Percentiles rank a stretch among this genome's conserved stretches.
Conservation (phyloP, 768 basidiomycete genomes). For the Albatrellus ellisii region DNA sequence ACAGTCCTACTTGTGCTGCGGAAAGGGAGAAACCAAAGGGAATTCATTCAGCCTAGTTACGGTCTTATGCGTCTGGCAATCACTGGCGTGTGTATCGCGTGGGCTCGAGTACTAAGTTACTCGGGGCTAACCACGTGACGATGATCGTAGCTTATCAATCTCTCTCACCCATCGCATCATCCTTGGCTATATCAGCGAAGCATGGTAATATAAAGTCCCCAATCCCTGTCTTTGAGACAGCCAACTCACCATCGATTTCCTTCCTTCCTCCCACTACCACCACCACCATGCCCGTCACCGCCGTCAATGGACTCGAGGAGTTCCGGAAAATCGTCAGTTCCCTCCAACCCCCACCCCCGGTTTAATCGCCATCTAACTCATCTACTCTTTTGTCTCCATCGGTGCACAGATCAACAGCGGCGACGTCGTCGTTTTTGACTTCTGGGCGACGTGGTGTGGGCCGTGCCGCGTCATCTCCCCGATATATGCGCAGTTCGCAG, state of each 20-base stretch:
- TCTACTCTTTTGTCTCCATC: conserved; percentile 13
- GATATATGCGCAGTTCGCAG: conserved; percentile 44
- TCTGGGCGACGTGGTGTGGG: conserved; percentile 72
- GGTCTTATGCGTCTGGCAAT: too few species aligned
- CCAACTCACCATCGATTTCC: neutral
- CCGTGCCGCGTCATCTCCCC: conserved; percentile 58
- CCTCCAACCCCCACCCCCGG: neutral
- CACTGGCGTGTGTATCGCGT: too few species aligned
- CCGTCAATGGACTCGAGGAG: conserved; percentile 22
- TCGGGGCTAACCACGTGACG: too few species aligned
- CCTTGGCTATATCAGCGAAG: neutral
- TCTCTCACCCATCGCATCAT: neutral
- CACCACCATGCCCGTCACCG: conserved; percentile 26
- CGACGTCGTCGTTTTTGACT: conserved; percentile 45
- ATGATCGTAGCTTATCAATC: too few species aligned
- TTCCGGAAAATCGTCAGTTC: conserved; percentile 33
- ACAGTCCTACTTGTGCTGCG: too few species aligned
- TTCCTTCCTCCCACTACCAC: neutral
- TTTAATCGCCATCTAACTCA: neutral
- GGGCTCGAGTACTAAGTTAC: too few species aligned
- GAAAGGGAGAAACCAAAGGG: too few species aligned
- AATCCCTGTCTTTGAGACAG: neutral
- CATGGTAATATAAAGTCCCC: neutral
- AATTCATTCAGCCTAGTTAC: too few species aligned
- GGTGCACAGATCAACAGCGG: conserved; percentile 30